These are phyloP conservation scores for Ambrosia artemisiifolia DNA, from an alignment of 129 eudicot species.

Conservation along the genomic window DNA sequence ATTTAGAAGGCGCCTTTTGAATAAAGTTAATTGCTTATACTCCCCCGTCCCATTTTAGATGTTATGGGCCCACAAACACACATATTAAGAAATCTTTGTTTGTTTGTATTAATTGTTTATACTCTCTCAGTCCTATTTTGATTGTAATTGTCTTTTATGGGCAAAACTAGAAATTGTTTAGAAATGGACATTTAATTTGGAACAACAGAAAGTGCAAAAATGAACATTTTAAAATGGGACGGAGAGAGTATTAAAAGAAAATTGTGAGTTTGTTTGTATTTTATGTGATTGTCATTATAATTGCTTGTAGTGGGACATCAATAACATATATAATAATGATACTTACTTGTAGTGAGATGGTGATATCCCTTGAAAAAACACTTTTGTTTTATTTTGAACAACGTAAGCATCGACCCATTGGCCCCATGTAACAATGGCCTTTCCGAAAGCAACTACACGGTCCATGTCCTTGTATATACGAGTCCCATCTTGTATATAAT, in stretches of 20 bases:
- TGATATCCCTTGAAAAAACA: conserved; percentile 70
- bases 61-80: too few species aligned
- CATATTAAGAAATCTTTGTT: too few species aligned
- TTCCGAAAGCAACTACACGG: conserved; percentile 52
- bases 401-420: conserved; percentile 49
- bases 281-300: background rate
- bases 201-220: too few species aligned
- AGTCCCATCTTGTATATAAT: conserved; percentile 49
- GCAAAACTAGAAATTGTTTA: too few species aligned
- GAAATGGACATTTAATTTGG: too few species aligned
- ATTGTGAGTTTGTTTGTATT: background rate
- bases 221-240: too few species aligned
- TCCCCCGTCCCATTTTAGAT: too few species aligned
- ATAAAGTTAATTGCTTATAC: background rate
- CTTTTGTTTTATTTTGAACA: conserved; percentile 39
- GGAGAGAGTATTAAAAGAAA: background rate
- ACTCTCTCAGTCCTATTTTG: too few species aligned
- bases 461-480: conserved; percentile 56
- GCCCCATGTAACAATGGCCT: conserved; percentile 60
- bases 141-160: too few species aligned
- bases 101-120: too few species aligned
- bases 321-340: background rate
- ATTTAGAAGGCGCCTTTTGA: too few species aligned
- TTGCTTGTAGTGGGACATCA: background rate
- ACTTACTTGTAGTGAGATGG: conserved; percentile 76